Conservation (phyloP, 257 asterid genomes). For the Cruciata laevipes region DNA sequence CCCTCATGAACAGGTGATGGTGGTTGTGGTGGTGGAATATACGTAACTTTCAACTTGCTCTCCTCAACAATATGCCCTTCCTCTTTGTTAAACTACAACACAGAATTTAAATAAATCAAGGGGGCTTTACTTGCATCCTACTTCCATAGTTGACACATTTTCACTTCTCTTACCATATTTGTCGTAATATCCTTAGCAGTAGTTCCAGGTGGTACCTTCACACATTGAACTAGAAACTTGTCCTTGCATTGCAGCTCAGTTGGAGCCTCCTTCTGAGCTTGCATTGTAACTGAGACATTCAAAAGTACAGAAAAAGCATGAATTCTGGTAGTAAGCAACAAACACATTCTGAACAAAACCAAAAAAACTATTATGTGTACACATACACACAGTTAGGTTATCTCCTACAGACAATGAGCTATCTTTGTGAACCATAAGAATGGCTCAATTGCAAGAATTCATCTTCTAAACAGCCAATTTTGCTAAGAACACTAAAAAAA, state of each 20-base stretch:
- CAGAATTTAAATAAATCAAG: conserved; percentile 12
- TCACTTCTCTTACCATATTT: conserved; percentile 51
- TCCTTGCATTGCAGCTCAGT: conserved; percentile 91
- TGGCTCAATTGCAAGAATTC: neutral
- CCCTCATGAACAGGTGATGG: conserved; percentile 96
- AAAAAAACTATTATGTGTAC: neutral
- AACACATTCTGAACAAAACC: neutral
- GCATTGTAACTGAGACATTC: conserved; percentile 79
- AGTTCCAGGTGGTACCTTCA: conserved; percentile 45
- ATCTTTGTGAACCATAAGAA: neutral
- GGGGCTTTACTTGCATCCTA: neutral
- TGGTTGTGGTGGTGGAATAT: conserved; percentile 73
- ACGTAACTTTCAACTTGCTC: conserved; percentile 77
- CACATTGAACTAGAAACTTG: conserved; percentile 88
- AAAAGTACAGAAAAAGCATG: conserved; percentile 19
- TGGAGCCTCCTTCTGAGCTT: conserved; percentile 97
- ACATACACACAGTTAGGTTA: neutral
- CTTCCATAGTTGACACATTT: neutral
- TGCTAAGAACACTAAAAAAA: neutral
- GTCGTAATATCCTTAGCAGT: conserved; percentile 68
- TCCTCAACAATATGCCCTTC: conserved; percentile 86
- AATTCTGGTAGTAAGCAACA: neutral
- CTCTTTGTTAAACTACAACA: conserved; percentile 66
- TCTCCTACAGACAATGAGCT: neutral
- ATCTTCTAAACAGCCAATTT: neutral